phyloP scores from a whole-genome alignment of 495 filamentous ascomycete species.

The Penicillium chermesinum region DNA sequence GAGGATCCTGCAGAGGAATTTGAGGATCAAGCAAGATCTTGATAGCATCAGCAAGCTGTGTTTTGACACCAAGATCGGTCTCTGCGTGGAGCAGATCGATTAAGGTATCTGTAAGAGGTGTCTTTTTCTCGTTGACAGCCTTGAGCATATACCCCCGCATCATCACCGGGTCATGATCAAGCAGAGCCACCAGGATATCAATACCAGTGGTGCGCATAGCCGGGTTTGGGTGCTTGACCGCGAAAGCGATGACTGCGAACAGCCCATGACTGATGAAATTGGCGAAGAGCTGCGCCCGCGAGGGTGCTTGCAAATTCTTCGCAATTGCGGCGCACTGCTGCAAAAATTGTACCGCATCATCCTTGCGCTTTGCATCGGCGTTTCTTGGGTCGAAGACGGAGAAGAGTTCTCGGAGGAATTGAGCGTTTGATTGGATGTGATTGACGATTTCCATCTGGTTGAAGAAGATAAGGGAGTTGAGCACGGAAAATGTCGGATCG shows the following conservation, averaged over 20 bases:
- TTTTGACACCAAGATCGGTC: slow-evolving; percentile 89
- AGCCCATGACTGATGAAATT: slow-evolving; percentile 87
- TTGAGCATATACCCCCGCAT: slow-evolving; percentile 90
- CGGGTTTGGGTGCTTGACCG: slow-evolving; percentile 77
- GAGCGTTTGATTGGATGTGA: slow-evolving; percentile 73
- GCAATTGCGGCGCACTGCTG: slow-evolving; percentile 94
- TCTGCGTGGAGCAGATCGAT: slow-evolving; percentile 91
- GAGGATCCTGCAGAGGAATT: slow-evolving; percentile 54
- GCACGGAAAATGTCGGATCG: slow-evolving; percentile 94
- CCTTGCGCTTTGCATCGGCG: slow-evolving; percentile 66
- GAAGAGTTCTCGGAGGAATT: slow-evolving; percentile 85
- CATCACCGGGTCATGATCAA: slow-evolving; percentile 93
- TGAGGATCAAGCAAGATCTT: slow-evolving; percentile 91
- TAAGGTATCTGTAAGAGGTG: slow-evolving; percentile 85
- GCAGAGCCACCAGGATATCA: slow-evolving; percentile 87
- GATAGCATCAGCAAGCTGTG: slow-evolving; percentile 91
- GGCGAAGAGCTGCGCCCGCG: slow-evolving; percentile 72
- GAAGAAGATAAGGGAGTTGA: slow-evolving; percentile 98
- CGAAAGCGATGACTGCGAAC: slow-evolving; percentile 85
- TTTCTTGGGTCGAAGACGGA: slow-evolving; percentile 69
- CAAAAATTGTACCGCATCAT: slow-evolving; percentile 92
- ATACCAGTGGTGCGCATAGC: slow-evolving; percentile 87
- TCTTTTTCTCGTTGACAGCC: slow-evolving; percentile 78
- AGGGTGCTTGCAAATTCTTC: slow-evolving; percentile 83
- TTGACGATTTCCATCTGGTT: slow-evolving; percentile 97